These are phyloP conservation scores for Coniophora puteana DNA, from an alignment of 1,284 basidiomycete genomes.

Conservation along the genomic window DNA sequence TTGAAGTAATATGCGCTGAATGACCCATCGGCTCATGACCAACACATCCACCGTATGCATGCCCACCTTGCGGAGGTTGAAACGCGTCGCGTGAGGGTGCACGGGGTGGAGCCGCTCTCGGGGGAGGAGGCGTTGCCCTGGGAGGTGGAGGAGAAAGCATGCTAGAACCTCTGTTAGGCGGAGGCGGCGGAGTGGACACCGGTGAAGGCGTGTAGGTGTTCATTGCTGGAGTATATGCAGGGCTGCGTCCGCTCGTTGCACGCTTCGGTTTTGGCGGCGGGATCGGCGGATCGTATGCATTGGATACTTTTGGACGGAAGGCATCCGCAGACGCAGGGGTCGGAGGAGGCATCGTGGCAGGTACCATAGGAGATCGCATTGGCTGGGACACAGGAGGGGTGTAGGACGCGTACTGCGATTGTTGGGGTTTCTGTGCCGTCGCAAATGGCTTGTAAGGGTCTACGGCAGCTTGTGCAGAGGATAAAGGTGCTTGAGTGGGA, in stretches of 20 bases:
- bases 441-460: slow-evolving; percentile 24
- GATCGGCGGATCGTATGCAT: slow-evolving; percentile 81
- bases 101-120: slow-evolving; percentile 11
- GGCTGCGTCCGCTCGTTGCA: slow-evolving; percentile 22
- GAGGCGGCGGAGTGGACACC: no score
- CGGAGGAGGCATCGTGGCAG: slow-evolving; percentile 30
- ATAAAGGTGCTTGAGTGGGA: slow-evolving; percentile 15
- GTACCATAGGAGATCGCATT: slow-evolving; percentile 11
- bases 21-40: no score
- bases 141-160: slow-evolving; percentile 17
- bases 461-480: slow-evolving; percentile 11
- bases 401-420: no score
- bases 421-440: no score
- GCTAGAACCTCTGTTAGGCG: no score
- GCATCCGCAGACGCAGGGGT: slow-evolving; percentile 31
- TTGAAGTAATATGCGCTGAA: no score
- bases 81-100: no score
- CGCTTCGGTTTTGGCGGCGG: slow-evolving; percentile 49
- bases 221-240: slow-evolving; percentile 15
- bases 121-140: slow-evolving; percentile 15
- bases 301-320: slow-evolving; percentile 60
- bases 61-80: no score
- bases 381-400: no score
- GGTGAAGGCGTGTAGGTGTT: slow-evolving; percentile 3
- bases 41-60: no score